These are phyloP conservation scores for Glutinoglossum americanum DNA, from an alignment of 495 filamentous ascomycete genomes.

Conservation along the genomic window DNA sequence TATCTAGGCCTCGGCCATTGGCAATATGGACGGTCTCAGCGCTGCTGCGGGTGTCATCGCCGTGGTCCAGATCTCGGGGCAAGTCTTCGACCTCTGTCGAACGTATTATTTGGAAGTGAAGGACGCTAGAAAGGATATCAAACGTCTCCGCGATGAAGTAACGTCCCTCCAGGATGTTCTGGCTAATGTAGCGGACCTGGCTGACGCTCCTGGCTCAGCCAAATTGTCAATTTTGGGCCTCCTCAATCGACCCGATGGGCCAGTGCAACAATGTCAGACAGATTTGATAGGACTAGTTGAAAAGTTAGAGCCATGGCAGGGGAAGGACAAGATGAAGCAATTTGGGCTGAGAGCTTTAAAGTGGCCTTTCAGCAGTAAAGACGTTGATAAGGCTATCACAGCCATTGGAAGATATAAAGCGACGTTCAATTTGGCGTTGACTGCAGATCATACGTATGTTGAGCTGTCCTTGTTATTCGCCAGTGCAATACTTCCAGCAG, in stretches of 20 bases:
- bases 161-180: background rate
- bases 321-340: conserved; percentile 2
- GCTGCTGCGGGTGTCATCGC: background rate
- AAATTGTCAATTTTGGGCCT: background rate
- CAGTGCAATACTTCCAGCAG: background rate
- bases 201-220: background rate
- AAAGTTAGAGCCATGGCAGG: background rate
- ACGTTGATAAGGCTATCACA: background rate
- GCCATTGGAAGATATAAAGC: background rate
- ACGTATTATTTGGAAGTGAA: background rate
- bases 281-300: background rate
- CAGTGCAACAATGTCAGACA: background rate
- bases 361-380: conserved; percentile 1
- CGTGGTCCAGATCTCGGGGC: background rate
- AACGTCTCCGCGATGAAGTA: background rate
- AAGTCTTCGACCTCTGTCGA: background rate
- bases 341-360: background rate
- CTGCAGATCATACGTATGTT: background rate
- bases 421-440: background rate
- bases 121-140: conserved; percentile 3
- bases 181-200: background rate
- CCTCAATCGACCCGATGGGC: background rate
- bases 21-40: background rate
- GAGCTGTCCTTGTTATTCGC: background rate
- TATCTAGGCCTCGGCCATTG: background rate